Evolutionary conservation across 495 filamentous ascomycete genomes (phyloP), one percentile per base, ranked within the genome.

Genomic region (Filosporella fistucella): DNA sequence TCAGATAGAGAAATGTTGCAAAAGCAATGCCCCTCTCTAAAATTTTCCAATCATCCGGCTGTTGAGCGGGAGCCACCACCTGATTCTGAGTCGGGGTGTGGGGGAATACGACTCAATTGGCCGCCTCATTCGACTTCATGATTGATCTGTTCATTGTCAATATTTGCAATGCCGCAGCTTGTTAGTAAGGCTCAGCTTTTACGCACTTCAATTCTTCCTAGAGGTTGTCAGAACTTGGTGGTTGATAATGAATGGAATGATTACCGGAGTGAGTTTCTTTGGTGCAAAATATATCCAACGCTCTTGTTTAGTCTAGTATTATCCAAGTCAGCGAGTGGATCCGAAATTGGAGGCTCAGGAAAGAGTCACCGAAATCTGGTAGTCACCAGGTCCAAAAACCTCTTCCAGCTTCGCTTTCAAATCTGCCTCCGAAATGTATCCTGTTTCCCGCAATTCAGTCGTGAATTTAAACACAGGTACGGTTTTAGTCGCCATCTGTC

Each of bases 261-360:
- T 45, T 7, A 45, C 42, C 17, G 8, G 11, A 9, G 44, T 47
- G 2, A 47, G 29, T 21, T 38, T 39, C 21, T 22, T 5, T 13
- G 44, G 44, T n/a, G 44, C 34, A 37, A 16, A 37, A 33, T 47
- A 47, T 6, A 30, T 47, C 44, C 44, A 47, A 23, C 44, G 3
- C n/a, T 47, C 44, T 23, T 47, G 22, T 20, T 17, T 36, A 13
- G 44, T 47, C 44, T 47, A 39, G 4, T n/a, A n/a, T n/a, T n/a
- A n/a, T n/a, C n/a, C n/a, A n/a, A n/a, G n/a, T n/a, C n/a, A n/a
- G n/a, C n/a, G n/a, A n/a, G n/a, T n/a, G n/a, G n/a, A n/a, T n/a
- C n/a, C n/a, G n/a, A n/a, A n/a, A n/a, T n/a, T n/a, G n/a, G n/a
- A n/a, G 21, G 6, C 12, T 22, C 37, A n/a, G n/a, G 28, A 24